phyloP scores from a whole-genome alignment of 129 eudicot genomes.

The Pseudognaphalium luteoalbum region DNA sequence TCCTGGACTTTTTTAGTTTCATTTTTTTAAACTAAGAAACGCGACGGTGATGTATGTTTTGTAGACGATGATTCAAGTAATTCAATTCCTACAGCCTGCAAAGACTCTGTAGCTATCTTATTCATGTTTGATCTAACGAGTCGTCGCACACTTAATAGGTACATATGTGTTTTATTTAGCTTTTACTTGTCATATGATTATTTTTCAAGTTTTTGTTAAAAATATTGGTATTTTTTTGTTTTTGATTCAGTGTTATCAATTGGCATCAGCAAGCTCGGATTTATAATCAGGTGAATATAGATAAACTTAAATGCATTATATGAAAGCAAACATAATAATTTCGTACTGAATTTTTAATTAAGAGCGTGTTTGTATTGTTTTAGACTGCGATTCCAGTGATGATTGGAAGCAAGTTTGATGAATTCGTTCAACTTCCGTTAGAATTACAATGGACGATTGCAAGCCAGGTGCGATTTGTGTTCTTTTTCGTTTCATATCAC shows the following conservation, averaged over 20 bases:
- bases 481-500: neutral
- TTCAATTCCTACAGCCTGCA: conserved; percentile 52
- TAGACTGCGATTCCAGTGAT: conserved; percentile 81
- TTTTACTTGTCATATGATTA: neutral
- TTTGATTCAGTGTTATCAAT: conserved; percentile 49
- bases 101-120: conserved; percentile 66
- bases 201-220: neutral
- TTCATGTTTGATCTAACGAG: conserved; percentile 89
- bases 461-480: conserved; percentile 49
- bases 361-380: conserved; percentile 6
- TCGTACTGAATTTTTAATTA: neutral
- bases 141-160: conserved; percentile 73
- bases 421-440: conserved; percentile 69
- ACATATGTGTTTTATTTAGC: neutral
- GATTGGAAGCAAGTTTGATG: conserved; percentile 88
- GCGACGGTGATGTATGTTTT: conserved; percentile 6
- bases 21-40: neutral
- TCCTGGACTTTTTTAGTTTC: neutral
- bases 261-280: conserved; percentile 82
- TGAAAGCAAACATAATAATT: neutral
- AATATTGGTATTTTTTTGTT: neutral
- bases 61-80: conserved; percentile 45
- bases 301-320: neutral
- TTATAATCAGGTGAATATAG: conserved; percentile 70
- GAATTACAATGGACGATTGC: conserved; percentile 86